phyloP scores from a whole-genome alignment of 2,329 filamentous ascomycete species.

The Fusarium falciforme region DNA sequence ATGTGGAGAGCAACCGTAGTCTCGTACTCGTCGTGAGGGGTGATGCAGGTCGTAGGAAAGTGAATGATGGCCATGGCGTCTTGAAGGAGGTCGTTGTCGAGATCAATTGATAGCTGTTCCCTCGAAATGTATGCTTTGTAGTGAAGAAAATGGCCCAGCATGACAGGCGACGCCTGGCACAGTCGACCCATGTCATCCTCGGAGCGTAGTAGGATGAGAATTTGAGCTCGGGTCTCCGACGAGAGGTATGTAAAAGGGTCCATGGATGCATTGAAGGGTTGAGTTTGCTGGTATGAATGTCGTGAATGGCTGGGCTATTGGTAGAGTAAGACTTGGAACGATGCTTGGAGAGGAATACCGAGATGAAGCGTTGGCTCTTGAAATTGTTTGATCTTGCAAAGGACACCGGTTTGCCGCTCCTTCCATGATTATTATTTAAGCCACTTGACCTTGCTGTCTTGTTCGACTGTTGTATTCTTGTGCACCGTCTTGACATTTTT shows the following conservation, averaged over 20 bases:
- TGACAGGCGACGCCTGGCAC: not conserved
- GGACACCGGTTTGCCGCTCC: not conserved
- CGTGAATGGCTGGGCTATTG: not conserved
- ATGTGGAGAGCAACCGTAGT: not conserved
- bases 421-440: not conserved
- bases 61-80: not conserved
- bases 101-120: not conserved
- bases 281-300: not conserved
- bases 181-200: not conserved
- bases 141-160: not conserved
- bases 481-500: not conserved
- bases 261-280: not conserved
- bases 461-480: not conserved
- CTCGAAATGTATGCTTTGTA: not conserved
- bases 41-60: not conserved
- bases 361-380: not conserved
- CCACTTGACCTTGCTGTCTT: not conserved
- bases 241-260: not conserved
- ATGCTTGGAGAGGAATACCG: not conserved
- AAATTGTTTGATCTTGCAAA: not conserved
- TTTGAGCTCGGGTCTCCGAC: not conserved
- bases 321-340: not conserved
- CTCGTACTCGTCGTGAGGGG: not conserved
- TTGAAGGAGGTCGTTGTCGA: not conserved
- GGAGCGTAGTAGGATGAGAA: not conserved